A percentile compares a stretch with the other conserved stretches of the same genome.
Evolutionary conservation across 306 rosid species (phyloP).

Genomic region (Acacia confusa): DNA sequence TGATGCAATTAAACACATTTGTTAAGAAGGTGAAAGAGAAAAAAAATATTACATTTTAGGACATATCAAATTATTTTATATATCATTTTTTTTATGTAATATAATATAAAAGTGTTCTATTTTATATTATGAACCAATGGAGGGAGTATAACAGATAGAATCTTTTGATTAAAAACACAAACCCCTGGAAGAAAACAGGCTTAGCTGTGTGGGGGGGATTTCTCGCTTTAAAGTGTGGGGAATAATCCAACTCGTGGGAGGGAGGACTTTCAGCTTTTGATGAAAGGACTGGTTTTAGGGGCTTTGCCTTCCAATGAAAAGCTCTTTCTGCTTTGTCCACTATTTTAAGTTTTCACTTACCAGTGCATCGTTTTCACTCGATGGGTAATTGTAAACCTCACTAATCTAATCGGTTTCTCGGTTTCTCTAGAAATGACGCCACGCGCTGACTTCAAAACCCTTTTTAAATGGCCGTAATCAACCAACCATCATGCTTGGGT

Average conservation of each 20-base stretch:
- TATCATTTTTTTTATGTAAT: no score
- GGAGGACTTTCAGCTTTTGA: conserved; percentile 40
- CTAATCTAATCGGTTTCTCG: conserved; percentile 17
- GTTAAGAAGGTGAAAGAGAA: no score
- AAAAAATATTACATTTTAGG: no score
- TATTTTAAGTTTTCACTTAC: neutral
- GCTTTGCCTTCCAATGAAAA: conserved; percentile 50
- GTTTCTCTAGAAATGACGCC: neutral
- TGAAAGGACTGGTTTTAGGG: conserved; percentile 48
- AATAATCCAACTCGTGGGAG: conserved; percentile 47
- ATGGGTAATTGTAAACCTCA: conserved; percentile 27
- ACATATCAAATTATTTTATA: no score
- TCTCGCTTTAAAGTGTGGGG: conserved; percentile 56
- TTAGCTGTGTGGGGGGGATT: conserved; percentile 70
- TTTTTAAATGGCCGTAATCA: neutral
- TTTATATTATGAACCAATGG: no score
- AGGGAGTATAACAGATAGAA: conserved; percentile 19
- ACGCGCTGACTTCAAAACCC: conserved; percentile 15
- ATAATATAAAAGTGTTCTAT: no score
- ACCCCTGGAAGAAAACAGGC: conserved; percentile 46
- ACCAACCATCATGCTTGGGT: conserved; percentile 30
- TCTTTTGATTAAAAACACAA: conserved; percentile 39
- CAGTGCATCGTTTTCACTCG: conserved; percentile 35
- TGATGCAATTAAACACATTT: no score
- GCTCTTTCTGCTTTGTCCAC: conserved; percentile 19